Percentiles rank a stretch among this genome's conserved stretches.
Conservation (phyloP, 1,139 yeast species). For the Saccharomyces hybrid region DNA sequence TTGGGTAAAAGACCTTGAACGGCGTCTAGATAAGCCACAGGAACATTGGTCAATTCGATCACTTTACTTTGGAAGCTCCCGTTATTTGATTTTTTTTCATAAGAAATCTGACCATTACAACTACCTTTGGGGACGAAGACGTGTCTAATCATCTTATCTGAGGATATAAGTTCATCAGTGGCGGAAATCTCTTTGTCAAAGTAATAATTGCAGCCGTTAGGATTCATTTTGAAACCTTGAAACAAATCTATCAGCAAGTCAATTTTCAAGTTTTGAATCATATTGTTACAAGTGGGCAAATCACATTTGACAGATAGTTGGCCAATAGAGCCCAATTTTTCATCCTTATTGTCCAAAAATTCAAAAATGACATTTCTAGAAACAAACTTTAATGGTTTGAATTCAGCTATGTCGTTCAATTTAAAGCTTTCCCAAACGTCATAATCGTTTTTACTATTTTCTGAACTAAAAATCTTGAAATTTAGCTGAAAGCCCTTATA, state of each 20-base stretch:
- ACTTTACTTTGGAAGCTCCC: constrained; percentile 24
- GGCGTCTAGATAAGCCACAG: constrained; percentile 76
- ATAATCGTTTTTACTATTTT: constrained; percentile 20
- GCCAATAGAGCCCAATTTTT: constrained; percentile 7
- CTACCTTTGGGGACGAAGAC: constrained; percentile 77
- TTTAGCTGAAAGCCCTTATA: constrained; percentile 84
- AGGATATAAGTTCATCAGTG: background rate
- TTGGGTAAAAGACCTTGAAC: constrained; percentile 91
- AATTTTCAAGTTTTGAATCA: constrained; percentile 36
- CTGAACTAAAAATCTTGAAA: constrained; percentile 46
- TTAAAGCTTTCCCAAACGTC: constrained; percentile 27
- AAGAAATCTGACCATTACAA: constrained; percentile 48
- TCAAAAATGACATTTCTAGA: constrained; percentile 51
- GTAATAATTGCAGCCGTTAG: constrained; percentile 46
- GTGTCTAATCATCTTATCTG: constrained; percentile 37
- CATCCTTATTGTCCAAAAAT: constrained; percentile 43
- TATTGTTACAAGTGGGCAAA: constrained; percentile 40
- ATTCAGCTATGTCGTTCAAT: constrained; percentile 13
- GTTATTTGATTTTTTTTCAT: constrained; percentile 13
- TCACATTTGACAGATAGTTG: constrained; percentile 15
- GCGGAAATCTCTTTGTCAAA: constrained; percentile 37
- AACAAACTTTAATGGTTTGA: constrained; percentile 29
- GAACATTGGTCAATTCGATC: constrained; percentile 37
- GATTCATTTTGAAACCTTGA: constrained; percentile 62
- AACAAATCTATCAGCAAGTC: constrained; percentile 18